phyloP scores from a whole-genome alignment of 2,329 filamentous ascomycete genomes.

The Epichloe aotearoae region DNA sequence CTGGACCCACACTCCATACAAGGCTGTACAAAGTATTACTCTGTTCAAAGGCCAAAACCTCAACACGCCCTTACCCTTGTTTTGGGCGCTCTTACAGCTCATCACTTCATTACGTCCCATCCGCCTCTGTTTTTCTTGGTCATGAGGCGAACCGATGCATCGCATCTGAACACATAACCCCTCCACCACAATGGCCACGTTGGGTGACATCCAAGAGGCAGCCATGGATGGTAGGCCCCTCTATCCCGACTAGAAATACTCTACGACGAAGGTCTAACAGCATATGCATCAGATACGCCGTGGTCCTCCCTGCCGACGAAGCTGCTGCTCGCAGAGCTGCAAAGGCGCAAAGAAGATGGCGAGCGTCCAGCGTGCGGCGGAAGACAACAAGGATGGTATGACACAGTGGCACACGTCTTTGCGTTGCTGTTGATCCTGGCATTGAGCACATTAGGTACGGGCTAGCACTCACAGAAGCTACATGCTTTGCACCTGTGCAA shows the following conservation, averaged over 20 bases:
- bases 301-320: constrained; percentile 40
- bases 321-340: constrained; percentile 38
- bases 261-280: constrained; percentile 1
- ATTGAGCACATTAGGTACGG: constrained; percentile 44
- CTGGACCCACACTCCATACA: too few relatives aligned
- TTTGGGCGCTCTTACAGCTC: background rate
- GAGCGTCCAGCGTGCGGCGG: constrained; percentile 39
- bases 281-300: constrained; percentile 13
- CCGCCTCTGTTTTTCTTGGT: background rate
- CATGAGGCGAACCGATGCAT: constrained; percentile 2
- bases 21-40: too few relatives aligned
- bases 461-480: background rate
- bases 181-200: constrained; percentile 3
- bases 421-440: constrained; percentile 53
- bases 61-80: too few relatives aligned
- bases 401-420: constrained; percentile 53
- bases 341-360: constrained; percentile 28
- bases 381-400: constrained; percentile 42
- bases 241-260: background rate
- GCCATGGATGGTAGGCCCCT: constrained; percentile 6
- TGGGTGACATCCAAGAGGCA: constrained; percentile 9
- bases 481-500: too few relatives aligned
- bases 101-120: background rate
- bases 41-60: too few relatives aligned
- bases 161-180: background rate